Evolutionary conservation across 257 asterid genomes (phyloP), one percentile per base, ranked within the genome.

Genomic region (Phtheirospermum japonicum): DNA sequence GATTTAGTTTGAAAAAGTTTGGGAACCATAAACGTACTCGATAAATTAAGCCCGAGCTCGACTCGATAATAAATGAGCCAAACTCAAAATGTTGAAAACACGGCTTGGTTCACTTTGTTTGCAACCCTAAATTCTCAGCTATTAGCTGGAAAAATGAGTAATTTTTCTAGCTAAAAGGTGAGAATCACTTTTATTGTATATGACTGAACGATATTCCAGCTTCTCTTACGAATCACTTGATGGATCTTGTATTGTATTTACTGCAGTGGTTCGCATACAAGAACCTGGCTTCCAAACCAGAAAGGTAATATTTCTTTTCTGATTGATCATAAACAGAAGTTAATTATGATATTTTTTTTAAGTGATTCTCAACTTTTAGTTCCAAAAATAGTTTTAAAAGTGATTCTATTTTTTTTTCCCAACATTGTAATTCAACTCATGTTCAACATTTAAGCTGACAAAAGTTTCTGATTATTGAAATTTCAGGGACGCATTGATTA

Each of bases 401-500:
- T 11, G 16, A 0, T 40, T 11, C 16, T 11, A 40, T 5, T 2
- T 40, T 11, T 0, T 23, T 23, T 23, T n/a, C n/a, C n/a, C 28
- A 23, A 23, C 28, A 23, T 23, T 23, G 28, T 23, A 23, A 23
- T 23, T 23, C 28, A 23, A 23, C 28, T 23, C 28, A 23, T 23
- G 28, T 23, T 23, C 3, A 11, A 10, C 48, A 12, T 5, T 40
- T n/a, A n/a, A 40, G 48, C 48, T 40, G 48, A 40, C 16, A 4
- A 12, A 12, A 8, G 9, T 39, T 39, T 9, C 7, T 39, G 10
- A 0, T 3, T 40, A 40, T 40, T 2, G 48, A 40, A 40, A 40
- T 40, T 40, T 40, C 69, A 87, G 97, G 87, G 90, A 90, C 60
- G 86, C 84, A 8, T 75, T 90, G 78, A 46, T 90, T 69, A 12